Percentiles rank a stretch among this genome's conserved stretches.
phyloP scores from a whole-genome alignment of 176 grass and related monocot species.

The Ananas comosus region DNA sequence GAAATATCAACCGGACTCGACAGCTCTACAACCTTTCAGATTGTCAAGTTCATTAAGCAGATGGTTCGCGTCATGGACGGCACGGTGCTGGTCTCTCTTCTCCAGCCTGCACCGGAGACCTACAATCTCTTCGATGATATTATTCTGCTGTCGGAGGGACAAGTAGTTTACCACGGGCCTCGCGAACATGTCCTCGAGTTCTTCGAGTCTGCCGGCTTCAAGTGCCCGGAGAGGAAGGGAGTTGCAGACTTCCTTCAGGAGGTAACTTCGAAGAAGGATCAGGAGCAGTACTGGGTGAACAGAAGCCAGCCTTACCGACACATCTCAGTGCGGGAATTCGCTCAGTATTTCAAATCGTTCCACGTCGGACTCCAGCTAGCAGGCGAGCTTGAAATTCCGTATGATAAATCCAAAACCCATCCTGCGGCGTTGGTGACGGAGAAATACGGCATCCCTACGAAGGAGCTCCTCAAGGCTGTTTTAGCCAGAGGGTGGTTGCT shows the following conservation, averaged over 20 bases:
- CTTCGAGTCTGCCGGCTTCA: slow-evolving; percentile 43
- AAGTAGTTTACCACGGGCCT: slow-evolving; percentile 60
- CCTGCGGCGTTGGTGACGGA: slow-evolving; percentile 36
- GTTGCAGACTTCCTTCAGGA: slow-evolving; percentile 63
- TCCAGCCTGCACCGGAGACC: slow-evolving; percentile 70
- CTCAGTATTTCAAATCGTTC: slow-evolving; percentile 41
- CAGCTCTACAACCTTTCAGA: slow-evolving; percentile 67
- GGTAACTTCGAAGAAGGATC: slow-evolving; percentile 62
- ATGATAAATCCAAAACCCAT: slow-evolving; percentile 47
- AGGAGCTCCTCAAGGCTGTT: slow-evolving; percentile 40
- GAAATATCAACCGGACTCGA: slow-evolving; percentile 77
- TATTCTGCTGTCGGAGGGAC: slow-evolving; percentile 53
- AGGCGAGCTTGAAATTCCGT: slow-evolving; percentile 39
- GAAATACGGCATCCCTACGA: slow-evolving; percentile 51
- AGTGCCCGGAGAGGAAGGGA: slow-evolving; percentile 57
- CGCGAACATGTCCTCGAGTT: slow-evolving; percentile 48
- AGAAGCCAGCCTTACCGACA: slow-evolving; percentile 31
- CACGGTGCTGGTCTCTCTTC: slow-evolving; percentile 58
- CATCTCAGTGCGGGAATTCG: slow-evolving; percentile 36
- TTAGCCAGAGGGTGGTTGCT: slow-evolving; percentile 53
- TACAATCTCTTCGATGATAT: slow-evolving; percentile 67
- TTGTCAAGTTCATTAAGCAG: slow-evolving; percentile 49
- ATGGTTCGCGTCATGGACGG: slow-evolving; percentile 56
- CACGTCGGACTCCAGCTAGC: slow-evolving; percentile 29
- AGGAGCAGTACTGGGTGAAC: slow-evolving; percentile 41